phyloP scores from a whole-genome alignment of 2,329 filamentous ascomycete genomes.

The Cytospora schulzeri region DNA sequence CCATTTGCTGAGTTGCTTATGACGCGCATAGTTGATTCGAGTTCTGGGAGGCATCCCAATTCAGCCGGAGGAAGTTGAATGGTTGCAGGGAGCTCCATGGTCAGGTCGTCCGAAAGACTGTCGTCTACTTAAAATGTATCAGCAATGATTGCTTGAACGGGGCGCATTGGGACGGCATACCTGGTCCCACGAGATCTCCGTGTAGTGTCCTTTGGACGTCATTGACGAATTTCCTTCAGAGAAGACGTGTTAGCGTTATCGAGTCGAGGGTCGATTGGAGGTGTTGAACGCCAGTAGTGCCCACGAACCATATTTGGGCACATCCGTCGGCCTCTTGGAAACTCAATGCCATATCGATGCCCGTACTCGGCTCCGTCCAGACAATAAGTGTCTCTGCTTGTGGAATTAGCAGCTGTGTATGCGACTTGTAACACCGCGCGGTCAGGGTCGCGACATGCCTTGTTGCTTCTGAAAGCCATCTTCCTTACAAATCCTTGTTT shows the following conservation, averaged over 20 bases:
- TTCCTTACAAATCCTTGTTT: slow-evolving; percentile 88
- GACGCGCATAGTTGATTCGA: slow-evolving; percentile 81
- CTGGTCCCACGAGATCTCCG: slow-evolving; percentile 60
- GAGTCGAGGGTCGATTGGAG: not conserved
- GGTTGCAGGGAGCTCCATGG: slow-evolving; percentile 70
- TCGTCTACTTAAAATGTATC: slow-evolving; percentile 62
- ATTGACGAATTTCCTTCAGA: slow-evolving; percentile 82
- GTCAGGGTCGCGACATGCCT: slow-evolving; percentile 57
- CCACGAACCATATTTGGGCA: slow-evolving; percentile 78
- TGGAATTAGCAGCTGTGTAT: slow-evolving; percentile 34
- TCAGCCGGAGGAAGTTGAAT: slow-evolving; percentile 78
- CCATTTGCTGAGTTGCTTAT: slow-evolving; percentile 74
- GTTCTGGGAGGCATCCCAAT: slow-evolving; percentile 79
- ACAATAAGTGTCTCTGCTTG: slow-evolving; percentile 88
- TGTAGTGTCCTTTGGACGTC: slow-evolving; percentile 77
- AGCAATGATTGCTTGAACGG: slow-evolving; percentile 30
- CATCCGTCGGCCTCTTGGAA: slow-evolving; percentile 98
- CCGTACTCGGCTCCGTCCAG: slow-evolving; percentile 85
- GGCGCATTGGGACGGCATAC: slow-evolving; percentile 47
- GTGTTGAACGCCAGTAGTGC: not conserved
- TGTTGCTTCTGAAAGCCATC: slow-evolving; percentile 99
- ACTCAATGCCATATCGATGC: slow-evolving; percentile 94
- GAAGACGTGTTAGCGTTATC: slow-evolving; percentile 32
- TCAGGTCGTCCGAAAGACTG: slow-evolving; percentile 80
- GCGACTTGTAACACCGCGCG: slow-evolving; percentile 30